Conservation (phyloP, 768 basidiomycete species). For the Rhodocollybia butyracea region DNA sequence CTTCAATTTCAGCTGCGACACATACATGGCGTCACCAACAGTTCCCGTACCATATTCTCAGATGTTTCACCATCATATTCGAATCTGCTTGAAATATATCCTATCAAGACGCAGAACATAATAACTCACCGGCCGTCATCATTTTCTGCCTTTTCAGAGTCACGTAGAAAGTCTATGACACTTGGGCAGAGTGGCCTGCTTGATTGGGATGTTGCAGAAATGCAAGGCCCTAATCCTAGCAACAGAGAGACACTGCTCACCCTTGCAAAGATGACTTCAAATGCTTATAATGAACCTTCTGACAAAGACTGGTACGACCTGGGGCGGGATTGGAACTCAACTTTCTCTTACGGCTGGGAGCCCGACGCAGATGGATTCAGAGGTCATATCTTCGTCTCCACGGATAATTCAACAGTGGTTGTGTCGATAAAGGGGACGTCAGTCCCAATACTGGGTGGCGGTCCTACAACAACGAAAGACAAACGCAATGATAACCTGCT, state of each 20-base stretch:
- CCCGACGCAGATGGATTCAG: slow-evolving; percentile 86
- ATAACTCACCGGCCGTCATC: slow-evolving; percentile 48
- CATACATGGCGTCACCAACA: slow-evolving; percentile 52
- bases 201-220: slow-evolving; percentile 64
- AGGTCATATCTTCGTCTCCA: slow-evolving; percentile 86
- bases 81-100: slow-evolving; percentile 28
- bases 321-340: slow-evolving; percentile 60
- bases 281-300: slow-evolving; percentile 63
- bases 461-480: slow-evolving; percentile 84
- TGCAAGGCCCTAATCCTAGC: slow-evolving; percentile 67
- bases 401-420: slow-evolving; percentile 82
- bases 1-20: slow-evolving; percentile 66
- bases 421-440: slow-evolving; percentile 95
- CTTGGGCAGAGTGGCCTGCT: slow-evolving; percentile 36
- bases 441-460: slow-evolving; percentile 69
- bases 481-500: slow-evolving; percentile 94
- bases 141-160: slow-evolving; percentile 29
- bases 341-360: slow-evolving; percentile 85
- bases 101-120: slow-evolving; percentile 36
- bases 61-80: slow-evolving; percentile 38
- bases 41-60: slow-evolving; percentile 56
- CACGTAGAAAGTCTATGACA: slow-evolving; percentile 34
- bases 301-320: slow-evolving; percentile 72
- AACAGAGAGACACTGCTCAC: slow-evolving; percentile 69
- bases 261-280: slow-evolving; percentile 87